A percentile compares a stretch with the other conserved stretches of the same genome.
Evolutionary conservation across 805 yeast species (phyloP).

Genomic region (Myxozyma nipponensis): DNA sequence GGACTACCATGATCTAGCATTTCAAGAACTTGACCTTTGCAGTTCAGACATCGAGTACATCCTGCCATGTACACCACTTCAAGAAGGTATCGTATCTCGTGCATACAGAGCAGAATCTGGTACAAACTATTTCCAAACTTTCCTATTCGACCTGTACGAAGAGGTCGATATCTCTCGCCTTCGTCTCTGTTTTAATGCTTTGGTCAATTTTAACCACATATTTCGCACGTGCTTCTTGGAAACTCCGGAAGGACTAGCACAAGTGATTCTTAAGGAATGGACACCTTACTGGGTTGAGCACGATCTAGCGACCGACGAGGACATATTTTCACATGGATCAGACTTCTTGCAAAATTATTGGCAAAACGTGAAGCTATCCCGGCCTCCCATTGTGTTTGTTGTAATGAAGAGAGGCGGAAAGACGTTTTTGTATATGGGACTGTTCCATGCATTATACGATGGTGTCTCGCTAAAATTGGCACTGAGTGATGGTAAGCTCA

Average conservation of each 20-base stretch:
- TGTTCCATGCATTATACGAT: conserved; percentile 32
- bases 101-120: conserved; percentile 3
- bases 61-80: conserved; percentile 30
- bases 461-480: conserved; percentile 25
- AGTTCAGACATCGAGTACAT: conserved; percentile 22
- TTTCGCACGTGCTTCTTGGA: conserved; percentile 24
- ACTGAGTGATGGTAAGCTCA: conserved; percentile 19
- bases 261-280: conserved; percentile 25
- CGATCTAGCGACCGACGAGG: background rate
- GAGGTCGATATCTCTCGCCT: conserved; percentile 14
- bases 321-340: background rate
- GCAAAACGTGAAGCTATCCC: conserved; percentile 9
- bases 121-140: conserved; percentile 16
- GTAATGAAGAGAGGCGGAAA: background rate
- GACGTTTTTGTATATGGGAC: conserved; percentile 4
- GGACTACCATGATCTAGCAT: conserved; percentile 16
- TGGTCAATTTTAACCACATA: conserved; percentile 10
- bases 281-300: conserved; percentile 16
- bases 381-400: conserved; percentile 19
- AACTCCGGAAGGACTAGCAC: conserved; percentile 22
- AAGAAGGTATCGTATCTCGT: conserved; percentile 28
- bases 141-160: conserved; percentile 13
- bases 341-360: conserved; percentile 7
- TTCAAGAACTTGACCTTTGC: conserved; percentile 8
- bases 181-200: conserved; percentile 8